Evolutionary conservation across 2,329 filamentous ascomycete species (phyloP), one percentile per base, ranked within the genome.

Genomic region (Alternaria tenuissima): DNA sequence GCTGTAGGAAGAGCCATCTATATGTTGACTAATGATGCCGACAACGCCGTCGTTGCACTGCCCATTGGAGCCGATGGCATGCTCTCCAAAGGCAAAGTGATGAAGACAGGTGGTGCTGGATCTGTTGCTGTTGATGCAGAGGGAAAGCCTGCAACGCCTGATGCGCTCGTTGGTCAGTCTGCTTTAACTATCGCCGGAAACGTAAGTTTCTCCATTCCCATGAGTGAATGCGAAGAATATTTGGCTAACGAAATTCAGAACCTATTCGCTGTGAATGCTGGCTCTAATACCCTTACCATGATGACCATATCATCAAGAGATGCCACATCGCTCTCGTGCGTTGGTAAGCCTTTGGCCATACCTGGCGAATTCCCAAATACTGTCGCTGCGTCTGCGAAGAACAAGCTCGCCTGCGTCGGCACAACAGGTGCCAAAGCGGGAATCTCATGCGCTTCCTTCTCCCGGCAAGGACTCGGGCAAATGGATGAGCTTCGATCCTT

Each of bases 91-190:
- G 83, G 81, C 0, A 76, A 75, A 1, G 68, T 79, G 1, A 84
- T 80, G 0, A 52, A 75, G 1, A 86, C 85, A 2, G 82, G 83
- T 1, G 85, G 86, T 20, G 69, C 70, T 0, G 86, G 85, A 7
- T 74, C 80, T 1, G 79, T 72, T 41, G 70, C 76, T 14, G 72
- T 86, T 26, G 71, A 82, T 53, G 53, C 34, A 72, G 49, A 38
- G 11, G 4, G 79, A 77, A 28, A 81, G 0, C 56, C 56, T 8
- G 82, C 81, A 1, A 78, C 68, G 0, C 81, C 84, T 0, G 87
- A 89, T 71, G 79, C 83, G 0, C 72, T 89, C 14, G 75, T 83
- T 26, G 81, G 79, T 41, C 86, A 88, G 66, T 83, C 82, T 1
- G 66, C 84, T 3, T 57, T 88, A 52, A 81, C 81, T 3, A 70